Evolutionary conservation across 495 filamentous ascomycete genomes (phyloP), one percentile per base, ranked within the genome.

Genomic region (Neurospora sp.): DNA sequence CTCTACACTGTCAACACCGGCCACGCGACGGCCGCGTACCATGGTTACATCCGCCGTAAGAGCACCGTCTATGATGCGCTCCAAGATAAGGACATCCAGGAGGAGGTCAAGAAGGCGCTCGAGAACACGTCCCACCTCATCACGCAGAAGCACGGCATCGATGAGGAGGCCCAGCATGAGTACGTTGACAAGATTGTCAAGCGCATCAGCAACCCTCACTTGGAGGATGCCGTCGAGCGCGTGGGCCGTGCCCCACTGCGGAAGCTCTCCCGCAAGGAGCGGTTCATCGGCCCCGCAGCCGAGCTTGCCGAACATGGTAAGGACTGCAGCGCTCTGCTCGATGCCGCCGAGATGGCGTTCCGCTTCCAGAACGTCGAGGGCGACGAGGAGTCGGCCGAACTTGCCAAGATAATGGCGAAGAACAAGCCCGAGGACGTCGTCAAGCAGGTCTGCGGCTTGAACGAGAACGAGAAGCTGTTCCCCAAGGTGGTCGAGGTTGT

Each of bases 1-100:
- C 90, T 99, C 73, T 99, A 93, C 87, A 99, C 96, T 20, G 96
- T 99, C 86, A 99, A 99, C 88, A 98, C 96, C 35, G 91, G 93
- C 68, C 96, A 99, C 80, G 96, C 96, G 68, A 94, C 94, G n/a
- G 94, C 95, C 35, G 96, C 96, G 70, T 99, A 98, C 88, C 94
- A 94, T 81, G 96, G 96, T 59, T 89, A 96, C 85, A 84, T 92
- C 79, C 88, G 89, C 42, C 89, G 91, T 71, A 97, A 96, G 86
- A 85, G 87, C 78, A 94, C 89, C 40, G 94, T 99, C 73, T 92
- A 95, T 76, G 95, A 98, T 72, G 90, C 93, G 14, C 84, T 97
- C 70, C 85, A 86, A 39, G 86, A 88, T 70, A 75, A 80, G 71
- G 85, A 87, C 74, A 95, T 98, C 79, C 87, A 90, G 76, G 84